Percentiles rank a stretch among this genome's conserved stretches.
phyloP scores from a whole-genome alignment of 148 eudicot species.

The Polygonum maritimum region DNA sequence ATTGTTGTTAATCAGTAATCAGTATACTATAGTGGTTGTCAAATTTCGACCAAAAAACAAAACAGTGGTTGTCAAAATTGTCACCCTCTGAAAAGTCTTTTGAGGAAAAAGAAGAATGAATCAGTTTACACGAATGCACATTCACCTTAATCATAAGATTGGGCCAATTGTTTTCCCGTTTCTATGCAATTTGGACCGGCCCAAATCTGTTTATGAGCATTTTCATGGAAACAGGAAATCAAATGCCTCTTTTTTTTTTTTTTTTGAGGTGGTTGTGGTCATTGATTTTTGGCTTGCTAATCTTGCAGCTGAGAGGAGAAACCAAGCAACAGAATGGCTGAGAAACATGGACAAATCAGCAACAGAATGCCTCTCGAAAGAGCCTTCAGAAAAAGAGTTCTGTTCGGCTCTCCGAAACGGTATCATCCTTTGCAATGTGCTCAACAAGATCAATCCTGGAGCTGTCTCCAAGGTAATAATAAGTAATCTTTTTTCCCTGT shows the following conservation, averaged over 20 bases:
- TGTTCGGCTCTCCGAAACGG: slow-evolving; percentile 80
- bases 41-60: too few relatives aligned
- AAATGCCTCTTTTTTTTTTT: not conserved
- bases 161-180: not conserved
- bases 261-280: not conserved
- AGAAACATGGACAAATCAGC: slow-evolving; percentile 75
- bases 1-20: not conserved
- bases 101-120: not conserved
- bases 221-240: not conserved
- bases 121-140: not conserved
- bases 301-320: slow-evolving; percentile 57
- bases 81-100: not conserved
- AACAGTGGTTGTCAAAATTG: not conserved
- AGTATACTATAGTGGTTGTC: not conserved
- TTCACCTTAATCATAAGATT: not conserved
- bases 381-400: slow-evolving; percentile 70
- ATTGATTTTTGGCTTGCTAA: not conserved
- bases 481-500: not conserved
- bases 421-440: slow-evolving; percentile 94
- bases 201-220: not conserved
- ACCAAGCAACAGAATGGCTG: slow-evolving; percentile 81
- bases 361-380: slow-evolving; percentile 45
- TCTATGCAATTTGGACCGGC: not conserved
- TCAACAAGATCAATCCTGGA: slow-evolving; percentile 85
- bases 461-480: slow-evolving; percentile 43